These are phyloP conservation scores for Zasmidium cellare DNA, from an alignment of 2,329 filamentous ascomycete species.

Conservation along the genomic window DNA sequence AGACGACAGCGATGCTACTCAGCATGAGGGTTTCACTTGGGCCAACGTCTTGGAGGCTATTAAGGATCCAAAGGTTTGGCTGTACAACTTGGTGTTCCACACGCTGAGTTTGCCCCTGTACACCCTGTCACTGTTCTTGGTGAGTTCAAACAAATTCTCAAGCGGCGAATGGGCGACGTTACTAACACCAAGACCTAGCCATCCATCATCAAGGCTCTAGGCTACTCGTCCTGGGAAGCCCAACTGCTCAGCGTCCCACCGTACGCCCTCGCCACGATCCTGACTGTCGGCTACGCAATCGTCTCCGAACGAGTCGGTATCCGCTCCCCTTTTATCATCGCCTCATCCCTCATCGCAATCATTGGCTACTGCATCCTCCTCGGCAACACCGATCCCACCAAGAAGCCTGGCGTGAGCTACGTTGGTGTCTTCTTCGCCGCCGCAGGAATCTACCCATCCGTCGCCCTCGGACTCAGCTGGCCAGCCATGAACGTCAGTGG, in stretches of 20 bases:
- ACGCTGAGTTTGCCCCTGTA: slow-evolving; percentile 65
- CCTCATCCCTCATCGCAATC: slow-evolving; percentile 41
- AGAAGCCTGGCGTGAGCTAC: slow-evolving; percentile 41
- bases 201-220: slow-evolving; percentile 66
- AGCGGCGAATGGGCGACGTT: not conserved
- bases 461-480: slow-evolving; percentile 66
- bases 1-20: slow-evolving; percentile 68
- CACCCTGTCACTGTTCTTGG: slow-evolving; percentile 47
- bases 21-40: slow-evolving; percentile 70
- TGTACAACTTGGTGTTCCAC: slow-evolving; percentile 71
- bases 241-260: slow-evolving; percentile 40
- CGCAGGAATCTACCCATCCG: slow-evolving; percentile 67
- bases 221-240: slow-evolving; percentile 32
- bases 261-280: slow-evolving; percentile 48
- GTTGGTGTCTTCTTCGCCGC: slow-evolving; percentile 41
- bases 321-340: slow-evolving; percentile 64
- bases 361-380: slow-evolving; percentile 43
- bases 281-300: slow-evolving; percentile 60
- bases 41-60: slow-evolving; percentile 62
- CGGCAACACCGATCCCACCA: slow-evolving; percentile 38
- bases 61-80: slow-evolving; percentile 68
- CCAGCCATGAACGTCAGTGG: slow-evolving; percentile 68
- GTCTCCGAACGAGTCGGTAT: slow-evolving; percentile 59
- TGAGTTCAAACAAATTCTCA: slow-evolving; percentile 40
- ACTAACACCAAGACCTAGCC: slow-evolving; percentile 28